Evolutionary conservation across 2,329 filamentous ascomycete species (phyloP).

Genomic region (Beauveria rudraprayagi): DNA sequence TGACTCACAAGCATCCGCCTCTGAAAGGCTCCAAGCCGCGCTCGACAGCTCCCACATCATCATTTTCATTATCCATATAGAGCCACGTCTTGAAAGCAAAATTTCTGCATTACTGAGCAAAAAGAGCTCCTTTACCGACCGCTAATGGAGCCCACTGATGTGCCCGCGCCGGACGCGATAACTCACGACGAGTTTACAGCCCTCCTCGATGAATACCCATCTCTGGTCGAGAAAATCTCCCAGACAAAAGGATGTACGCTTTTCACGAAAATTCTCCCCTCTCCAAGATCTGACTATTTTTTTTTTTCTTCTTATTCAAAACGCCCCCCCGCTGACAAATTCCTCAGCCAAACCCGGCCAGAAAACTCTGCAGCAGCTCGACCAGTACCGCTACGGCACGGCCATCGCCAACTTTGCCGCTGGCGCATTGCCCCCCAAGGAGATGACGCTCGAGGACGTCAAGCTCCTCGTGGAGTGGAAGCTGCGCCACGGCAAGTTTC

Average conservation of each 20-base stretch:
- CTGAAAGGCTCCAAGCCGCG: neutral
- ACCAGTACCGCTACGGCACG: constrained; percentile 49
- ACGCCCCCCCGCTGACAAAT: neutral
- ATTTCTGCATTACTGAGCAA: neutral
- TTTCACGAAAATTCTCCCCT: neutral
- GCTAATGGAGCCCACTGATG: neutral
- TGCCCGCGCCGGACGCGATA: constrained; percentile 16
- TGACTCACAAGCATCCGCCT: neutral
- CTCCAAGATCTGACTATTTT: neutral
- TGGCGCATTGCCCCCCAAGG: constrained; percentile 20
- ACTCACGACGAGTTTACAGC: constrained; percentile 26
- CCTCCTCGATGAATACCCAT: constrained; percentile 30
- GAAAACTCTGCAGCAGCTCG: constrained; percentile 47
- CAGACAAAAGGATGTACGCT: constrained; percentile 35
- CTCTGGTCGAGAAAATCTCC: constrained; percentile 36
- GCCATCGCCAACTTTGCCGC: constrained; percentile 39
- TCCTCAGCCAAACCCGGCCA: constrained; percentile 39
- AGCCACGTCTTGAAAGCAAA: neutral
- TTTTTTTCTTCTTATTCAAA: no score
- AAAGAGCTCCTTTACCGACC: neutral
- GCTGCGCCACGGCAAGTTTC: constrained; percentile 57
- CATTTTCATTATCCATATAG: neutral
- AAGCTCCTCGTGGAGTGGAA: constrained; percentile 62
- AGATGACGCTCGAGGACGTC: constrained; percentile 50
- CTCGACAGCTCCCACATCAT: neutral